These are phyloP conservation scores for Blyttiomyces sp. DNA, from an alignment of 371 early-diverging fungal genomes.

Conservation along the genomic window DNA sequence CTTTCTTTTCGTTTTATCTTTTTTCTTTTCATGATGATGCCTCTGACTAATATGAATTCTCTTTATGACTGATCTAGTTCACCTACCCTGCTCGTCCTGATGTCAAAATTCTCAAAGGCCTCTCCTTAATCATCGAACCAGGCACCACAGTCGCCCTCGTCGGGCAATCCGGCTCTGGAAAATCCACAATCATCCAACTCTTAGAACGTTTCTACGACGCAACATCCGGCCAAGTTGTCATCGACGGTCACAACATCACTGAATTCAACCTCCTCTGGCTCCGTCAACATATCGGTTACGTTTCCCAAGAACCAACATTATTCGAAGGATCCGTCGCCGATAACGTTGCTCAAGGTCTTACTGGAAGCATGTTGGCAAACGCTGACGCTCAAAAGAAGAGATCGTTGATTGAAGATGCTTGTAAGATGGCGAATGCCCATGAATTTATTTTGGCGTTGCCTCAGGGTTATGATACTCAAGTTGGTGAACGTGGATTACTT, in stretches of 20 bases:
- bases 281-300: slow-evolving; percentile 78
- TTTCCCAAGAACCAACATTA: slow-evolving; percentile 86
- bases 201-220: slow-evolving; percentile 84
- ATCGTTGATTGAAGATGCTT: slow-evolving; percentile 59
- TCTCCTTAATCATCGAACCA: slow-evolving; percentile 54
- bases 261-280: slow-evolving; percentile 51
- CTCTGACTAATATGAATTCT: no score
- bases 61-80: no score
- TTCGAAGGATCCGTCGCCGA: slow-evolving; percentile 78
- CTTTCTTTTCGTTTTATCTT: no score
- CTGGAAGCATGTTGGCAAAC: slow-evolving; percentile 38
- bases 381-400: slow-evolving; percentile 41
- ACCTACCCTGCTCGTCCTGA: slow-evolving; percentile 81
- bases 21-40: no score
- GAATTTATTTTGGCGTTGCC: slow-evolving; percentile 75
- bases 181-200: slow-evolving; percentile 81
- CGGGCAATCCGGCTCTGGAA: slow-evolving; percentile 78
- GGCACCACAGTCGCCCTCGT: slow-evolving; percentile 54
- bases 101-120: slow-evolving; percentile 70
- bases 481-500: slow-evolving; percentile 65
- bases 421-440: slow-evolving; percentile 70
- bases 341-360: slow-evolving; percentile 69
- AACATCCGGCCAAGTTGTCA: slow-evolving; percentile 24
- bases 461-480: slow-evolving; percentile 69
- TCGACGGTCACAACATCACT: slow-evolving; percentile 45